Percentiles rank a stretch among this genome's conserved stretches.
Evolutionary conservation across 768 basidiomycete species (phyloP).

Genomic region (Sporobolomyces pararoseus): DNA sequence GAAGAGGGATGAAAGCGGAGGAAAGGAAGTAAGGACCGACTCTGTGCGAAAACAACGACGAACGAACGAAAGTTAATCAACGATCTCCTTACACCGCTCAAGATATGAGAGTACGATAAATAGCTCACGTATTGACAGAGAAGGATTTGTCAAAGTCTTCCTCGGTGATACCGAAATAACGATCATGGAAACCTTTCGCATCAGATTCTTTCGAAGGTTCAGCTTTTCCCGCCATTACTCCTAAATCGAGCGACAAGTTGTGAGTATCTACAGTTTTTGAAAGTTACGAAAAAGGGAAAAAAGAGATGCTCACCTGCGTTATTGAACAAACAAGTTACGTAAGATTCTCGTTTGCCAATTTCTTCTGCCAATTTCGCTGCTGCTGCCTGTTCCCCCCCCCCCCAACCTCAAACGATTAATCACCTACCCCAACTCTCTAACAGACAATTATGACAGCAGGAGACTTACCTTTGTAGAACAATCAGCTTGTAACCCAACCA

Average conservation of each 20-base stretch:
- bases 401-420: neutral
- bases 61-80: neutral
- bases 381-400: constrained; percentile 10
- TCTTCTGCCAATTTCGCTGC: constrained; percentile 9
- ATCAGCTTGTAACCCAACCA: constrained; percentile 54
- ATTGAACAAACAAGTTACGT: constrained; percentile 28
- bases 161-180: constrained; percentile 53
- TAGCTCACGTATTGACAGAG: constrained; percentile 28
- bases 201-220: constrained; percentile 29
- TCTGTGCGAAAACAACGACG: constrained; percentile 3
- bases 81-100: neutral
- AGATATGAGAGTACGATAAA: neutral
- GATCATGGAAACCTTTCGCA: constrained; percentile 52
- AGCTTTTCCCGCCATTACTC: constrained; percentile 17
- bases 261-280: no score
- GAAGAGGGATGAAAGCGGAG: constrained; percentile 29
- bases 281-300: no score
- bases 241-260: neutral
- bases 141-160: constrained; percentile 51
- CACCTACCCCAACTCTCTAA: no score
- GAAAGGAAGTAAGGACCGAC: constrained; percentile 33
- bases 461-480: constrained; percentile 44
- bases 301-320: constrained; percentile 19
- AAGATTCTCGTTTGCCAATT: constrained; percentile 11
- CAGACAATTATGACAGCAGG: no score